Base-by-base conservation (phyloP, 2,329 filamentous ascomycete species). In the Lecanicillium sp. region DNA sequence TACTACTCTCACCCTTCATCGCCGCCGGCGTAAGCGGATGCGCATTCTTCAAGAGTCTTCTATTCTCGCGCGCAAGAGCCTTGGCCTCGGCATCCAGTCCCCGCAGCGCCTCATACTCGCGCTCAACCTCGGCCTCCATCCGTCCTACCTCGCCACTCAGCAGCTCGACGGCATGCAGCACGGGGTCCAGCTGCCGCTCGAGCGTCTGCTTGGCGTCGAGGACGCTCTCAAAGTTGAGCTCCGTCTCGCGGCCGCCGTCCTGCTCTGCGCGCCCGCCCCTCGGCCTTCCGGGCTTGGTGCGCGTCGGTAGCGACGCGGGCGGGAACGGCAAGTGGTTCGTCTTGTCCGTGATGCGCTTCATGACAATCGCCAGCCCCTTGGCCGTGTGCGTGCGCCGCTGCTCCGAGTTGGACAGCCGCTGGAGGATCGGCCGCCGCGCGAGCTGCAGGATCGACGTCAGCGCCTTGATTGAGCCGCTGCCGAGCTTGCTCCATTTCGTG, bases 211-310 rank as follows among this genome's bases (percentile, higher is more conserved):
- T 75, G n/a, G 71, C 71, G 49, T 79, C 73, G 8, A 81, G 62
- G 12, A 80, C 71, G 48, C 69, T 73, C 53, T 86, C 81, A 46
- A 80, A 80, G 50, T 83, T 72, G 33, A 87, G 74, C 51, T 82
- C 77, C 19, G 69, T 64, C 32, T 72, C 73, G 36, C 75, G 68
- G 13, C 68, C 63, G 7, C 62, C 66, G 17, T 62, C 56, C 17
- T 51, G 51, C n/a, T 51, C 56, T 14, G 51, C 52, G 20, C 49
- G 43, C 9, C 40, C 34, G 18, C 42, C 29, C 38, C 37, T 12
- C 43, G 37, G 17, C 22, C 36, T 32, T 43, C 43, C 30, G 44
- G 36, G 28, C 46, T 38, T 18, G 41, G 45, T 34, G 42, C 40
- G 14, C 27, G 54, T 44, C 5, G 50, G 44, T 35, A 54, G 49